Conservation (phyloP, 73 alveolate genomes). For the Symbiodinium natans region DNA sequence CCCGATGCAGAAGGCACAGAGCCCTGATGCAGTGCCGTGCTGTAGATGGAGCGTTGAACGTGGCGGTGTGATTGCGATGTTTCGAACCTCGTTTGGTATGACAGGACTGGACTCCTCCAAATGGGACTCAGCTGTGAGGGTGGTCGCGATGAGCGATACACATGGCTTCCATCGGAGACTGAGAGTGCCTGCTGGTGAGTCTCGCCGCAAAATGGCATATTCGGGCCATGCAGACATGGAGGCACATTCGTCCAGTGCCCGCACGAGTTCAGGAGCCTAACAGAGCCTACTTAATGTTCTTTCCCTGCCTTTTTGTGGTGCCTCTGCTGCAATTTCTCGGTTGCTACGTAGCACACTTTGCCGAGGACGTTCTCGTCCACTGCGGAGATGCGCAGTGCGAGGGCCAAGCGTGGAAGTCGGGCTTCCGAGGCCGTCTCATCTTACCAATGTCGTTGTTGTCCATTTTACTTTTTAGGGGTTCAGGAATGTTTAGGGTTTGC, state of each 20-base stretch:
- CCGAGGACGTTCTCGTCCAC: conserved; percentile 25
- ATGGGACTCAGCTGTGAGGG: conserved; percentile 3
- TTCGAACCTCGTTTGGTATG: neutral
- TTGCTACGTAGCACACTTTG: no score
- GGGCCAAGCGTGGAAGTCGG: neutral
- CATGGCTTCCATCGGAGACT: conserved; percentile 40
- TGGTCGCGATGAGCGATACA: conserved; percentile 54
- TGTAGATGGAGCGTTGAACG: neutral
- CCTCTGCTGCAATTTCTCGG: no score
- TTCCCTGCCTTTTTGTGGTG: no score
- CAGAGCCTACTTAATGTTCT: no score
- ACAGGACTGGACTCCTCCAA: neutral
- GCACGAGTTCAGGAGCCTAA: no score
- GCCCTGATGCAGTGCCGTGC: neutral
- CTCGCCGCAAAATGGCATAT: neutral
- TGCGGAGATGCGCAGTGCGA: conserved; percentile 50
- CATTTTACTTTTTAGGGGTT: no score
- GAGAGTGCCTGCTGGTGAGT: neutral
- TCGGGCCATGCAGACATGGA: no score
- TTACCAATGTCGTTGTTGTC: no score
- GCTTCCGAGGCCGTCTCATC: neutral
- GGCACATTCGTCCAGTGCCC: no score
- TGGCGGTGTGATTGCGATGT: neutral
- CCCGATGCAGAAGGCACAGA: neutral
- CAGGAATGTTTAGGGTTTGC: no score